Base-by-base conservation (phyloP, 176 grass and related monocot genomes). In the Alloteropsis semialata region DNA sequence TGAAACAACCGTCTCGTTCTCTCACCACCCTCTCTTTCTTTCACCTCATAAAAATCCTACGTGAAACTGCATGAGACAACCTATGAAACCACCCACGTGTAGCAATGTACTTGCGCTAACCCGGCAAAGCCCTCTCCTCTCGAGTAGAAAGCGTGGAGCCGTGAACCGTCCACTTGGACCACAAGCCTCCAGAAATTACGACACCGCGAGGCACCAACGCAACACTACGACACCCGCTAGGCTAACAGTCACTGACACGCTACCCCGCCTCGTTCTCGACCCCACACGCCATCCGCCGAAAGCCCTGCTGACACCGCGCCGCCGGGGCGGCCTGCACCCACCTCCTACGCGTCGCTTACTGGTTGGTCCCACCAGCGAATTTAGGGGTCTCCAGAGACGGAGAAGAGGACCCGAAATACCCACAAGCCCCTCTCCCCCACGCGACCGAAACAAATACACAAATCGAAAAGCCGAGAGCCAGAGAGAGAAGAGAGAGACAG, bases 341-440 rank as follows among this genome's bases (percentile, higher is more conserved):
- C 46, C 59, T 2, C 10, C 34, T 70, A 81, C 82, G 82, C 65
- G 88, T 91, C 88, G 55, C 73, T 41, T 39, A 34, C 59, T 50
- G 5, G 55, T 79, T 84, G 78, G 89, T 15, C 73, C 51, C 74
- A 61, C 72, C 61, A 22, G 48, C 28, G 63, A 69, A 92, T 84
- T 42, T 21, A 70, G 78, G 72, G 73, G 61, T 53, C 69, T 80
- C 82, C 42, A 80, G 62, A 68, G 50, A 43, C 51, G 67, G 6
- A 63, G 60, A 57, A 21, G 39, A 80, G 30, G 2, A 68, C 54
- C 81, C 46, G 12, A 57, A 80, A 84, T 48, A 79, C 68, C 48
- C 77, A n/a, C 68, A 19, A 38, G 22, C 10, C 19, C 16, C 28
- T 34, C 46, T 4, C 10, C 28, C 49, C 59, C 50, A 16, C 27